phyloP scores from a whole-genome alignment of 208 protist species.

The Sergeia podlipaevii region DNA sequence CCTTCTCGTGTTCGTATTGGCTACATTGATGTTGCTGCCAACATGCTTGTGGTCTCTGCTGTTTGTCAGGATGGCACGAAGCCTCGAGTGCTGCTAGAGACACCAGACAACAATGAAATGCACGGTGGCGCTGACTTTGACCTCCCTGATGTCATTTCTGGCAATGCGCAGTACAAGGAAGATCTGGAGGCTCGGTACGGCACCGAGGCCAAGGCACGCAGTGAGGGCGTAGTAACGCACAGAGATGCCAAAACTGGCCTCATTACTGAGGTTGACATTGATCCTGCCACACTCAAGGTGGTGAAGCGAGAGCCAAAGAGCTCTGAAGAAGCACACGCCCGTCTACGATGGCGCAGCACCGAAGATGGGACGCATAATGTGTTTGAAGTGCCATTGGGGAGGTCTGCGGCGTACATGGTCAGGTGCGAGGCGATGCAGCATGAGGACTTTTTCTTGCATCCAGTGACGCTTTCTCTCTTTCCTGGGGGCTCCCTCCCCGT shows the following conservation, averaged over 20 bases:
- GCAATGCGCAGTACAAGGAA: conserved; percentile 24
- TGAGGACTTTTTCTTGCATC: conserved; percentile 54
- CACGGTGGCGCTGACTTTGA: conserved; percentile 7
- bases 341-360: conserved; percentile 25
- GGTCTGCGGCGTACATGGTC: conserved; percentile 43
- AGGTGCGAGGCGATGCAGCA: conserved; percentile 24
- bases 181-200: conserved; percentile 13
- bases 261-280: conserved; percentile 43
- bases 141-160: conserved; percentile 15
- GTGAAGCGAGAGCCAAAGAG: conserved; percentile 10
- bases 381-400: conserved; percentile 31
- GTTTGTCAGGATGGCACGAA: conserved; percentile 21
- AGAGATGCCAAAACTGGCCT: conserved; percentile 12
- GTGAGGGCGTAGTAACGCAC: conserved; percentile 31
- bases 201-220: conserved; percentile 3
- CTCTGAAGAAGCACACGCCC: conserved; percentile 12
- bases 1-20: conserved; percentile 10
- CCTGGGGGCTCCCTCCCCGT: too few relatives aligned
- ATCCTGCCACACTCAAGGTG: conserved; percentile 12
- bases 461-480: too few relatives aligned
- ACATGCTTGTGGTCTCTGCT: conserved; percentile 33
- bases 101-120: conserved; percentile 44
- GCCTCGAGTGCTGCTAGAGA: conserved; percentile 37
- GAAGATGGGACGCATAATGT: conserved; percentile 17
- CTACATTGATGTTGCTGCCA: conserved; percentile 23